Percentiles rank a stretch among this genome's conserved stretches.
Evolutionary conservation across 2,329 filamentous ascomycete species (phyloP).

Genomic region (Alternaria arbusti): DNA sequence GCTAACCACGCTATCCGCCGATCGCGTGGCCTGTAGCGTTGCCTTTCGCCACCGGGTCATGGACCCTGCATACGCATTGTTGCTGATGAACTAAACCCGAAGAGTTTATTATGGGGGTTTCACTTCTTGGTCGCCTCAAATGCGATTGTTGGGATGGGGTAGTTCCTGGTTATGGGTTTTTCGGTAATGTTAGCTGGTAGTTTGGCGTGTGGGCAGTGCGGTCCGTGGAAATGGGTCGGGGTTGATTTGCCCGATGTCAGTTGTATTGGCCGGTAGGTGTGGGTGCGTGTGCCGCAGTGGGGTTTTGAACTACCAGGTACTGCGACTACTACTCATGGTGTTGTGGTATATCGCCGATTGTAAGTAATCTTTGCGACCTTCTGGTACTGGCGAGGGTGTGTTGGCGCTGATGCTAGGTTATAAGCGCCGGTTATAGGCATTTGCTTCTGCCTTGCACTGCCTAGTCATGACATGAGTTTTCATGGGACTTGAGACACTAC

Average conservation of each 20-base stretch:
- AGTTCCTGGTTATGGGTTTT: not conserved
- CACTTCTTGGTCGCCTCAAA: not conserved
- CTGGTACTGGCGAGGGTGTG: not conserved
- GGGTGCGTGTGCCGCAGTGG: not conserved
- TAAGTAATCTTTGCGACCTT: not conserved
- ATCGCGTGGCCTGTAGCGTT: not conserved
- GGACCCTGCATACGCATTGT: not conserved
- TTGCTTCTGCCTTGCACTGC: not conserved
- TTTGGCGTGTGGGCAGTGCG: not conserved
- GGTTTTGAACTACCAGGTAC: not conserved
- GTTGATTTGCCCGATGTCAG: not conserved
- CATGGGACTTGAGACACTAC: not conserved
- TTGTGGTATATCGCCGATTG: not conserved
- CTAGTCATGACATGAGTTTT: not conserved
- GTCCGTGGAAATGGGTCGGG: not conserved
- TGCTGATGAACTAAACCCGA: not conserved
- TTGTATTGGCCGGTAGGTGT: not conserved
- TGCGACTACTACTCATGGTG: not conserved
- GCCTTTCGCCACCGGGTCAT: not conserved
- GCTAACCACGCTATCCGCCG: not conserved
- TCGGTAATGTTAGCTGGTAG: not conserved
- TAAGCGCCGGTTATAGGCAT: not conserved
- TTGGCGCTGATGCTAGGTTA: not conserved
- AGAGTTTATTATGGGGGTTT: not conserved
- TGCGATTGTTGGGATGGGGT: not conserved